Evolutionary conservation across 202 grass and related monocot species (phyloP), one percentile per base, ranked within the genome.

Genomic region (Dendrocalamus latiflorus): DNA sequence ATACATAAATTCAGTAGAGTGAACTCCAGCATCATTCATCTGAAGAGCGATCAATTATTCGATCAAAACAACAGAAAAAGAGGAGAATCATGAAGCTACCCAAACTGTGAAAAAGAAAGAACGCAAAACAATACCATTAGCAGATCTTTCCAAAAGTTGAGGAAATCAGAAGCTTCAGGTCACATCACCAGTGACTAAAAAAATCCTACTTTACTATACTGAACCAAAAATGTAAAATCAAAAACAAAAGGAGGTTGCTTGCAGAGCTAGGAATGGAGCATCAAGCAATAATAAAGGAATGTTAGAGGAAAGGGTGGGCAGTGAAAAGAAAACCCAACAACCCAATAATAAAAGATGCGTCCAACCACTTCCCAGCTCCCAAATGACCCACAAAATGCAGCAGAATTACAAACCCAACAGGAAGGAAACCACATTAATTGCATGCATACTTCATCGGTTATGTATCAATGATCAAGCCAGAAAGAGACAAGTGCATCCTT

Each of bases 301-400:
- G 63, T 65, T 76, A 70, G 75, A 61, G 55, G 22, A 84, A 49
- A 71, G 44, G 61, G 69, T 68, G n/a, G 54, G 44, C 75, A 80
- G 11, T 56, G 89, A 84, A 69, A 84, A 87, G 89, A 87, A 87
- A 87, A 87, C 75, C 70, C 81, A 90, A 83, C 89, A 74, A 87
- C 76, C 80, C 70, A 65, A 63, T 82, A 50, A 76, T 81, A 80
- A 85, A 90, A 90, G 80, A 87, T 87, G 70, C 28, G 42, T 38
- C 84, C 81, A 90, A 87, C 81, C 64, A 84, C 89, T 87, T 70
- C 56, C 61, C 64, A 84, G 70, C 69, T 44, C 48, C 54, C 69
- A 64, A 62, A 76, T 64, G 63, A 78, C 56, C 81, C 68, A 86
- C 62, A 62, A 55, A 89, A 70, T 79, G 88, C 15, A 83, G 74